These are phyloP conservation scores for Toxicodendron radicans DNA, from an alignment of 345 rosid species.

Conservation along the genomic window DNA sequence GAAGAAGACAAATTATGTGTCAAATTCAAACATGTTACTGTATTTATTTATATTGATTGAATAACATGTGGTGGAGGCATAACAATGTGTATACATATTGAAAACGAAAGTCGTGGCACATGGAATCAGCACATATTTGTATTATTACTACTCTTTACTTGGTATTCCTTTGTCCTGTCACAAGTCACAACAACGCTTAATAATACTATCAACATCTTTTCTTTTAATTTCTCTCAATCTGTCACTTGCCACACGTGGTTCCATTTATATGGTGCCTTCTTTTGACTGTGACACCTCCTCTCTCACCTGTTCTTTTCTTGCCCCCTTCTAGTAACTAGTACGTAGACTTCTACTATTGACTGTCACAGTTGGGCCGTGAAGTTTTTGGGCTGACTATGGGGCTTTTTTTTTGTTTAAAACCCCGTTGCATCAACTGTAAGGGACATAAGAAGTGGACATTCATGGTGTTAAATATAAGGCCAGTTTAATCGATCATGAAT, in stretches of 20 bases:
- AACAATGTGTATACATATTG: neutral
- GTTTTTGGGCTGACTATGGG: too few species aligned
- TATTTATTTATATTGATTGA: neutral
- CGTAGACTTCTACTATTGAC: too few species aligned
- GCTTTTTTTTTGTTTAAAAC: too few species aligned
- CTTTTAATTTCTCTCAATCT: neutral
- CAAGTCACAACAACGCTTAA: conserved; percentile 1
- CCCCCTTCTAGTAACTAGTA: too few species aligned
- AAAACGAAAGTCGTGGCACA: conserved; percentile 16
- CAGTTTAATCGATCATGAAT: too few species aligned
- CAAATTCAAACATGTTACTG: neutral
- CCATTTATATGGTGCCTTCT: neutral
- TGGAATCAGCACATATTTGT: neutral
- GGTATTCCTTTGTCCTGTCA: conserved; percentile 10
- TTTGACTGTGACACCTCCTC: neutral
- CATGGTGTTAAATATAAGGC: too few species aligned
- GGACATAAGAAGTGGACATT: too few species aligned
- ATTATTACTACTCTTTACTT: too few species aligned
- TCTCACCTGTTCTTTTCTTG: neutral
- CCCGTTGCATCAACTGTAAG: too few species aligned
- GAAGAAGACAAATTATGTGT: neutral
- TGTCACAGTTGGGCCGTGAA: too few species aligned
- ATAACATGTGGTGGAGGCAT: neutral
- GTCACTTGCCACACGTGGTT: conserved; percentile 13
- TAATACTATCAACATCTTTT: neutral